These are phyloP conservation scores for Dactylellina parvicollis DNA, from an alignment of 2,329 filamentous ascomycete genomes.

Conservation along the genomic window DNA sequence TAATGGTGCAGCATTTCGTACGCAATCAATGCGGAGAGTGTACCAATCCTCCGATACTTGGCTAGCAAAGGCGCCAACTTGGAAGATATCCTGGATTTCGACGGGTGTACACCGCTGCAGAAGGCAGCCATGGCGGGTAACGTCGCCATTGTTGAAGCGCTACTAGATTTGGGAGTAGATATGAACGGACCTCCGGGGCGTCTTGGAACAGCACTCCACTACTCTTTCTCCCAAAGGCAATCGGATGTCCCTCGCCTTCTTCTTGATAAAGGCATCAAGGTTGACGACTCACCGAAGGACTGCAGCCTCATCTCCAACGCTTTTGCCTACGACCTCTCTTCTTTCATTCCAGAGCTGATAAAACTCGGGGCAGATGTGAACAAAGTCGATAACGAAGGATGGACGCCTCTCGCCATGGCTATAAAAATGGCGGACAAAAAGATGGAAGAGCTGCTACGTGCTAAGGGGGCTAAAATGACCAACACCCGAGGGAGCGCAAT, in stretches of 20 bases:
- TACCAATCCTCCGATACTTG: constrained; percentile 1
- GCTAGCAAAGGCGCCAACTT: constrained; percentile 8
- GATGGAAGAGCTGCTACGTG: constrained; percentile 7
- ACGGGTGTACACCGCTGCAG: constrained; percentile 26
- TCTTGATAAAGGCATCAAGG: background rate
- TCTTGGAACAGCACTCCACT: constrained; percentile 9
- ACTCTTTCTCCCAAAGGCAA: background rate
- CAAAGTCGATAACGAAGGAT: background rate
- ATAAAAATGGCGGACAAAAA: background rate
- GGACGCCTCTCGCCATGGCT: constrained; percentile 29
- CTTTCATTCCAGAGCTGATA: constrained; percentile 17
- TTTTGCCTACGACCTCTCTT: background rate
- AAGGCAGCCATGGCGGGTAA: constrained; percentile 3
- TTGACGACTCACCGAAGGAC: background rate
- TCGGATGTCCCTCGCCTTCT: constrained; percentile 5
- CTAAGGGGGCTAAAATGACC: background rate
- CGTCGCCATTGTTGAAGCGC: constrained; percentile 1
- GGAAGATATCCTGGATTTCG: background rate
- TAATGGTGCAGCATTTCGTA: constrained; percentile 2
- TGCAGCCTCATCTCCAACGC: constrained; percentile 15
- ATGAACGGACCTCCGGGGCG: constrained; percentile 1
- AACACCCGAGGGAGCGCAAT: background rate
- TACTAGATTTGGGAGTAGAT: constrained; percentile 19
- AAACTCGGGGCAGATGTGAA: constrained; percentile 31
- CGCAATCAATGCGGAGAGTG: constrained; percentile 1